These are phyloP conservation scores for Pseudogymnoascus sp. DNA, from an alignment of 2,329 filamentous ascomycete genomes.

Conservation along the genomic window DNA sequence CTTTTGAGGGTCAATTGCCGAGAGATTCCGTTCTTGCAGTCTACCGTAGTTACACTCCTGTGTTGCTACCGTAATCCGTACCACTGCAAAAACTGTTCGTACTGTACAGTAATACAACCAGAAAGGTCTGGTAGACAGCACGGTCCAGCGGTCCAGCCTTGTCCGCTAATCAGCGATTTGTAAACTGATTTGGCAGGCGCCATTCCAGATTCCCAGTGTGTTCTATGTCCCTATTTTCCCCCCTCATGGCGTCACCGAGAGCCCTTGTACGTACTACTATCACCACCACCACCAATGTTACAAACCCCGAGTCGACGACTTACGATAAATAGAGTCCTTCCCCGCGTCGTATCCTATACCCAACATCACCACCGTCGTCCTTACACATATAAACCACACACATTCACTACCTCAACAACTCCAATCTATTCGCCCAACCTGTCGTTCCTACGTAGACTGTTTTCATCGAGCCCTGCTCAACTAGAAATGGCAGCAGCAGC, in stretches of 20 bases:
- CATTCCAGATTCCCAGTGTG: background rate
- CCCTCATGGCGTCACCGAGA: background rate
- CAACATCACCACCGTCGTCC: background rate
- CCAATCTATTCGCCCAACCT: conserved; percentile 33
- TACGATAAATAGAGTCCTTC: conserved; percentile 7
- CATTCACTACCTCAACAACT: background rate
- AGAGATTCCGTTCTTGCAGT: background rate
- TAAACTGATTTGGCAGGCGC: conserved; percentile 4
- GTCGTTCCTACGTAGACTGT: conserved; percentile 67
- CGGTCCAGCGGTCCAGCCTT: background rate
- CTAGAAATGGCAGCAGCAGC: conserved; percentile 72
- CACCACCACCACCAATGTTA: conserved; percentile 1
- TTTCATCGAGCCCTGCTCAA: conserved; percentile 48
- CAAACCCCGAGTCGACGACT: conserved; percentile 3
- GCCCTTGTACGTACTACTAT: background rate
- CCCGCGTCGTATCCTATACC: background rate
- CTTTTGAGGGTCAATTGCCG: background rate
- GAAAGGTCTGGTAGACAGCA: background rate
- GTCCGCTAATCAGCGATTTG: background rate
- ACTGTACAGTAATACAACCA: background rate
- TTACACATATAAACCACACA: background rate
- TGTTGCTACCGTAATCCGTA: background rate
- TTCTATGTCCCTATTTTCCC: background rate
- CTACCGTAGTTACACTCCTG: background rate
- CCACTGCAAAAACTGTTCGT: background rate